phyloP scores from a whole-genome alignment of 2,329 filamentous ascomycete species.

The Ilyonectria sp. region DNA sequence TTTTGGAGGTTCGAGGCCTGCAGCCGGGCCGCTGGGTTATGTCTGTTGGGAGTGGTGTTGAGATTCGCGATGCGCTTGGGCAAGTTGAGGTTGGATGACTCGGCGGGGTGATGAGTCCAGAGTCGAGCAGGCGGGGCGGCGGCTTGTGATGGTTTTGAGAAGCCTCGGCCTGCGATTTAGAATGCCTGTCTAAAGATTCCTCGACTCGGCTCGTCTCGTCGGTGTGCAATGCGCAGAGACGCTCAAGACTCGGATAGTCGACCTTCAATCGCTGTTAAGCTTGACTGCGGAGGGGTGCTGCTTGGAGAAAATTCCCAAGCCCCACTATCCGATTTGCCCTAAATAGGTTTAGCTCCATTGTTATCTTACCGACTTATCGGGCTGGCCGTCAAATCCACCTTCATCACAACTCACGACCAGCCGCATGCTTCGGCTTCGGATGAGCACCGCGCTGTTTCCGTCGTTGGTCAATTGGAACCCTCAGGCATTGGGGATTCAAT shows the following conservation, averaged over 20 bases:
- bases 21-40: background rate
- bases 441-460: too few relatives aligned
- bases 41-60: background rate
- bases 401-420: too few relatives aligned
- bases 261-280: background rate
- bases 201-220: background rate
- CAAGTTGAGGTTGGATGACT: background rate
- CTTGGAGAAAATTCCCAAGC: conserved; percentile 8
- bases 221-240: too few relatives aligned
- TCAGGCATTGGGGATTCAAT: too few relatives aligned
- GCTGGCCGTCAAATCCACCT: background rate
- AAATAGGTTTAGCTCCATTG: background rate
- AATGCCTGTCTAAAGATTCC: background rate
- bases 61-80: background rate
- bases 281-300: conserved; percentile 5
- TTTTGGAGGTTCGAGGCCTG: background rate
- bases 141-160: background rate
- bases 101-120: background rate
- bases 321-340: background rate
- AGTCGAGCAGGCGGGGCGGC: too few relatives aligned
- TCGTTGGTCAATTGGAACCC: too few relatives aligned
- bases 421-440: too few relatives aligned
- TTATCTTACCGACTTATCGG: conserved; percentile 1
- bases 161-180: too few relatives aligned
- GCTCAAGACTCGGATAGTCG: too few relatives aligned